Percentiles rank a stretch among this genome's conserved stretches.
Evolutionary conservation across 2,329 filamentous ascomycete species (phyloP).

Genomic region (Dactylonectria estremocensis): DNA sequence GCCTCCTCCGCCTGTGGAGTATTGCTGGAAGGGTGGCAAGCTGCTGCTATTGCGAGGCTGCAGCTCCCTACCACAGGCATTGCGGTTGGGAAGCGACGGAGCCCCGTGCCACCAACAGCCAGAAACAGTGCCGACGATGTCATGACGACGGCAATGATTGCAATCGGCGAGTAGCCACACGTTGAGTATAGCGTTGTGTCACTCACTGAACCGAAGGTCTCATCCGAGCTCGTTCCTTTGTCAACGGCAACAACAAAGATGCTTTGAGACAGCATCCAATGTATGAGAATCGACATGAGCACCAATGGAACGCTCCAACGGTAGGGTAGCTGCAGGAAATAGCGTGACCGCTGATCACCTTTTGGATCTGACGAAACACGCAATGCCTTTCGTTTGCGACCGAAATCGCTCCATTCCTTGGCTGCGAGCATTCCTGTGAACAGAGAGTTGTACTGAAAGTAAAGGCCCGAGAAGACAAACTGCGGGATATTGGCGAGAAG

Average conservation of each 20-base stretch:
- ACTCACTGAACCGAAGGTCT: not conserved
- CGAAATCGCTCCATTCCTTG: slow-evolving; percentile 32
- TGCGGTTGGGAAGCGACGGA: slow-evolving; percentile 6
- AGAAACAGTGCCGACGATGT: slow-evolving; percentile 1
- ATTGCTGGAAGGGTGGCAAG: slow-evolving; percentile 21
- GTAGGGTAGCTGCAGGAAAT: slow-evolving; percentile 33
- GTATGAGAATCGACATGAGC: slow-evolving; percentile 12
- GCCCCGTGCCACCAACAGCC: not conserved
- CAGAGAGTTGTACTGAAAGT: slow-evolving; percentile 29
- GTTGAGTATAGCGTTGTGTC: slow-evolving; percentile 1
- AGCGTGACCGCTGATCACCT: slow-evolving; percentile 27
- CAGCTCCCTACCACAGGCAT: slow-evolving; percentile 25
- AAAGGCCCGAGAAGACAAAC: slow-evolving; percentile 25
- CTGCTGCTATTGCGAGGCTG: slow-evolving; percentile 31
- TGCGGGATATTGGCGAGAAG: slow-evolving; percentile 27
- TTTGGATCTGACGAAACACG: slow-evolving; percentile 21
- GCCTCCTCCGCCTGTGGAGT: slow-evolving; percentile 15
- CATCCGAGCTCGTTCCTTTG: not conserved
- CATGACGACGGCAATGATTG: slow-evolving; percentile 12
- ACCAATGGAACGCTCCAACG: slow-evolving; percentile 21
- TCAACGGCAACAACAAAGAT: slow-evolving; percentile 25
- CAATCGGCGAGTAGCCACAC: slow-evolving; percentile 29
- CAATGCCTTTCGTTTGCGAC: slow-evolving; percentile 7
- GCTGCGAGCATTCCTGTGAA: slow-evolving; percentile 29
- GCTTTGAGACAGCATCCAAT: slow-evolving; percentile 32